Percentiles rank a stretch among this genome's conserved stretches.
phyloP scores from a whole-genome alignment of 169 alveolate genomes.

The Eimeria tenella region DNA sequence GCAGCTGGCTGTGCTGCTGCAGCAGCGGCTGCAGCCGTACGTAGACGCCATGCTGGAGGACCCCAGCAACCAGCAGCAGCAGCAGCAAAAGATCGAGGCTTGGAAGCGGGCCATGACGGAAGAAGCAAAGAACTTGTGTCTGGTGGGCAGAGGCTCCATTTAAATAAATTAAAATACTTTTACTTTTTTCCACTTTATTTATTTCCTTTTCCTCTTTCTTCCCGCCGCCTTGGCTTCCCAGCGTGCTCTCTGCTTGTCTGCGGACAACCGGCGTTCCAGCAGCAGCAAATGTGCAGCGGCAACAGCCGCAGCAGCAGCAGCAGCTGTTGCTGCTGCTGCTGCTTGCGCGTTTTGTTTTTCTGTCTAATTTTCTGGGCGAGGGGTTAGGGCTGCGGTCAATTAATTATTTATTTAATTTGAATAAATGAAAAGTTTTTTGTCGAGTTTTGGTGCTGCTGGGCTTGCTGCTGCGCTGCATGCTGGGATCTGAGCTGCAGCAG shows the following conservation, averaged over 20 bases:
- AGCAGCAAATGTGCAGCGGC: too few relatives aligned
- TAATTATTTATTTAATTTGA: too few relatives aligned
- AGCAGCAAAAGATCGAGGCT: constrained; percentile 75
- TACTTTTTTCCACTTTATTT: background rate
- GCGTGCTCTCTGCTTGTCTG: too few relatives aligned
- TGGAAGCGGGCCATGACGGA: constrained; percentile 85
- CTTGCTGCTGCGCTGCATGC: constrained; percentile 51
- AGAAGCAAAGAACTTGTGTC: constrained; percentile 89
- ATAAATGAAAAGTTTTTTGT: too few relatives aligned
- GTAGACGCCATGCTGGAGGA: constrained; percentile 71
- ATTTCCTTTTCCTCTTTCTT: background rate
- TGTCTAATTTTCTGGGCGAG: constrained; percentile 89
- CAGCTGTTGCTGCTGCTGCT: background rate
- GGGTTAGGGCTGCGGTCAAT: constrained; percentile 76
- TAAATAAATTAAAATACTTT: background rate
- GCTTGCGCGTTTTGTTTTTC: constrained; percentile 72
- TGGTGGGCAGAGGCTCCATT: constrained; percentile 66
- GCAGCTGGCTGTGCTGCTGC: constrained; percentile 88
- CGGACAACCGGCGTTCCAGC: too few relatives aligned
- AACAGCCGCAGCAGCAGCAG: background rate
- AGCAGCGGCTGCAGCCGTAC: constrained; percentile 87
- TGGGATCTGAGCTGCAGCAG: too few relatives aligned
- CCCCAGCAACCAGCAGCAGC: background rate
- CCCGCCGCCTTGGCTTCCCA: too few relatives aligned
- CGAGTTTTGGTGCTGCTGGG: too few relatives aligned